A percentile compares a stretch with the other conserved stretches of the same genome.
Evolutionary conservation across 306 rosid species (phyloP).

Genomic region (Fragaria iinumae): DNA sequence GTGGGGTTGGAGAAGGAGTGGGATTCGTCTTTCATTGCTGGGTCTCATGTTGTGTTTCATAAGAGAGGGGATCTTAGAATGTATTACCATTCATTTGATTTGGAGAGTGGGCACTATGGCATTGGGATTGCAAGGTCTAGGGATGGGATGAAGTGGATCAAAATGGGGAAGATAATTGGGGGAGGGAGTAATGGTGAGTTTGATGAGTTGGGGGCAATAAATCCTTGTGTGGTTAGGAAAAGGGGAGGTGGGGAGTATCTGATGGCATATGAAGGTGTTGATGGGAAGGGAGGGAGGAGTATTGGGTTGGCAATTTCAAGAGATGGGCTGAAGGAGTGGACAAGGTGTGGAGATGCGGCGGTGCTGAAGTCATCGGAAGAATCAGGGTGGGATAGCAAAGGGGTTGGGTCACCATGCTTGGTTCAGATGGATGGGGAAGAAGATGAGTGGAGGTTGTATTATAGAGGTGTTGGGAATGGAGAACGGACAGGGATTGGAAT

Average conservation of each 20-base stretch:
- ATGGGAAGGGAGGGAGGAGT: constrained; percentile 54
- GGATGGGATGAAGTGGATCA: constrained; percentile 79
- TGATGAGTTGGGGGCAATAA: constrained; percentile 63
- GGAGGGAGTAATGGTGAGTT: constrained; percentile 52
- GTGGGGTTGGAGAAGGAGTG: constrained; percentile 64
- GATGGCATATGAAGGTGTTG: constrained; percentile 78
- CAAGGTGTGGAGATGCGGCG: constrained; percentile 42
- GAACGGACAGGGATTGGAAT: constrained; percentile 68
- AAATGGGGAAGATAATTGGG: constrained; percentile 58
- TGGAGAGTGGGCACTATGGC: constrained; percentile 42
- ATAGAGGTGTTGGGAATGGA: constrained; percentile 59
- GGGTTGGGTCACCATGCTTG: constrained; percentile 64
- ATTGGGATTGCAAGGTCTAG: constrained; percentile 82
- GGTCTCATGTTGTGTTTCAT: constrained; percentile 70
- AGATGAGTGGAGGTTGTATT: constrained; percentile 74
- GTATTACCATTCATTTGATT: constrained; percentile 80
- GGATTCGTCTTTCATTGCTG: constrained; percentile 62
- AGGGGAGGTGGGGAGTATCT: constrained; percentile 55
- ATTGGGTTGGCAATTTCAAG: constrained; percentile 66
- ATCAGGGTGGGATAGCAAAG: constrained; percentile 64
- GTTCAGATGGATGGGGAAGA: constrained; percentile 57
- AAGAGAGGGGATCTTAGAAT: constrained; percentile 67
- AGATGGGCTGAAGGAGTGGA: constrained; percentile 72
- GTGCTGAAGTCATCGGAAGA: constrained; percentile 37
- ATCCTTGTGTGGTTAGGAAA: constrained; percentile 48